Evolutionary conservation across 2,329 filamentous ascomycete genomes (phyloP).

Genomic region (Ilyonectria mors-panacis): DNA sequence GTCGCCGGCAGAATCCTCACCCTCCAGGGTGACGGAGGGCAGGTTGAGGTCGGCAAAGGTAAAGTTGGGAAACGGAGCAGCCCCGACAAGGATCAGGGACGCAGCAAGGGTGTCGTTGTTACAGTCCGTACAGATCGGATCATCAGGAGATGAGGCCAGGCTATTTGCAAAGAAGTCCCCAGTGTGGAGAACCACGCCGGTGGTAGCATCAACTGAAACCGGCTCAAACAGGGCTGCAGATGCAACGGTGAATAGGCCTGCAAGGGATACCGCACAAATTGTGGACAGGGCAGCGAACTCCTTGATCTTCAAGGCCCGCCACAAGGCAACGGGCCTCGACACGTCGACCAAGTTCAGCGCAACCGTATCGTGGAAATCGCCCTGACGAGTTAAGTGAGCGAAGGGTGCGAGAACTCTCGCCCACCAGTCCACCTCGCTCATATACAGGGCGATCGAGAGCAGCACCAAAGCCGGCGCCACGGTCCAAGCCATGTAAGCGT

Average conservation of each 20-base stretch:
- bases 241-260: conserved; percentile 51
- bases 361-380: conserved; percentile 50
- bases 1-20: conserved; percentile 19
- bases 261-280: conserved; percentile 46
- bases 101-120: conserved; percentile 50
- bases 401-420: conserved; percentile 54
- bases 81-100: conserved; percentile 53
- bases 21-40: conserved; percentile 41
- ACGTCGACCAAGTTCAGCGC: conserved; percentile 53
- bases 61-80: conserved; percentile 54
- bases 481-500: conserved; percentile 55
- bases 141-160: conserved; percentile 39
- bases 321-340: conserved; percentile 46
- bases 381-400: conserved; percentile 45
- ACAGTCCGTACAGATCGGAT: conserved; percentile 44
- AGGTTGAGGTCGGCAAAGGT: conserved; percentile 53
- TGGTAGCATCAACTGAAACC: conserved; percentile 43
- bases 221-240: conserved; percentile 53
- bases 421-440: conserved; percentile 51
- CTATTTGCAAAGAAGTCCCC: conserved; percentile 52
- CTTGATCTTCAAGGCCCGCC: conserved; percentile 44
- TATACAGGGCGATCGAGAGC: conserved; percentile 49
- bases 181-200: conserved; percentile 42
- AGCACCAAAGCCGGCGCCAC: conserved; percentile 51
- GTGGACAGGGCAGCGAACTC: conserved; percentile 49